Percentiles rank a stretch among this genome's conserved stretches.
Conservation (phyloP, 2,329 filamentous ascomycete species). For the Thermochaetoides dissita region DNA sequence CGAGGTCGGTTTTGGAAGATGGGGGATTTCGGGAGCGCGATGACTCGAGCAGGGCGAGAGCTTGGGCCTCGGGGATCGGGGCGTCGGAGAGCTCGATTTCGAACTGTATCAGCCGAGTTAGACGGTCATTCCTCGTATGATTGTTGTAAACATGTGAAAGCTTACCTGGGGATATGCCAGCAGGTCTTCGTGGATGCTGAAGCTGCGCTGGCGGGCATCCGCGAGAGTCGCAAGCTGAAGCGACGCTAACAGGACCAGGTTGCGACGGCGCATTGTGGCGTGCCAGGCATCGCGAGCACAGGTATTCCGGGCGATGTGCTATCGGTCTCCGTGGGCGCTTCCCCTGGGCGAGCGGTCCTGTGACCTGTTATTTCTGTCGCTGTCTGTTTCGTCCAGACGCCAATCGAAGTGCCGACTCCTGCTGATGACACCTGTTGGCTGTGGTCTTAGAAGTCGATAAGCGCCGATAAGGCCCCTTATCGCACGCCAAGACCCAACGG, state of each 20-base stretch:
- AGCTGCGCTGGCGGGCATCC: conserved; percentile 39
- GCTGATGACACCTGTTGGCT: too few species aligned
- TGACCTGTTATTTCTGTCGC: too few species aligned
- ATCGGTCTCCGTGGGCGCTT: too few species aligned
- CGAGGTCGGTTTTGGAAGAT: conserved; percentile 24
- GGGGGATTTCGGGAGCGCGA: conserved; percentile 20
- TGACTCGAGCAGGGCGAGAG: conserved; percentile 43
- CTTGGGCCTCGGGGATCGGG: conserved; percentile 58
- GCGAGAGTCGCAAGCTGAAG: conserved; percentile 31
- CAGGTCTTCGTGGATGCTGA: conserved; percentile 80
- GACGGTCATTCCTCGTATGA: not conserved
- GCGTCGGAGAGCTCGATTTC: conserved; percentile 63
- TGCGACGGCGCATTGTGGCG: conserved; percentile 34
- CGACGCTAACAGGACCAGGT: conserved; percentile 29
- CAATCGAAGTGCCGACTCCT: too few species aligned
- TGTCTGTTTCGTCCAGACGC: too few species aligned
- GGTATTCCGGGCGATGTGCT: too few species aligned
- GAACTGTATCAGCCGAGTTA: conserved; percentile 39
- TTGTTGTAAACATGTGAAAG: too few species aligned
- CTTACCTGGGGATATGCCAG: conserved; percentile 74
- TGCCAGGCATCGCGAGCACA: too few species aligned
- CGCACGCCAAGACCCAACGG: too few species aligned
- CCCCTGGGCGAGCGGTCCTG: too few species aligned
- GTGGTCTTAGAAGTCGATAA: too few species aligned
- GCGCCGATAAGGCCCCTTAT: too few species aligned